Percentiles rank a stretch among this genome's conserved stretches.
These are phyloP conservation scores for Eucalyptus tenuipes DNA, from an alignment of 345 rosid species.

Conservation along the genomic window DNA sequence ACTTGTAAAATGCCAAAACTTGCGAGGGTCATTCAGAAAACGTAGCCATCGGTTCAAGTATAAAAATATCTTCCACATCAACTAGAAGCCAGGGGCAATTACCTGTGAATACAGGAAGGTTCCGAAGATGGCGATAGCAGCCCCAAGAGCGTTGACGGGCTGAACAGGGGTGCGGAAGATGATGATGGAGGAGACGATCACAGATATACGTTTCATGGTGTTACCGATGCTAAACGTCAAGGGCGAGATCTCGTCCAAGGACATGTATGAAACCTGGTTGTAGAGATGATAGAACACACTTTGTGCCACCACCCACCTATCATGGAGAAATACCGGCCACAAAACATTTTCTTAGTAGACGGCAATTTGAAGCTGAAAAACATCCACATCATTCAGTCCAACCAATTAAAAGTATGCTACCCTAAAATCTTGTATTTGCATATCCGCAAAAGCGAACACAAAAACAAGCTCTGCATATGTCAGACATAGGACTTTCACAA, in stretches of 20 bases:
- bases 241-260: conserved; percentile 91
- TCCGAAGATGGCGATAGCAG: conserved; percentile 92
- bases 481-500: not conserved
- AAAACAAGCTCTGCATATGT: not conserved
- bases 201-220: conserved; percentile 96
- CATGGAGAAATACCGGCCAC: not conserved
- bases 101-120: conserved; percentile 99
- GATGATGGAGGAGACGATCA: conserved; percentile 93
- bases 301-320: conserved; percentile 96
- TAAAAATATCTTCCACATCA: not conserved
- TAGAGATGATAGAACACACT: conserved; percentile 97
- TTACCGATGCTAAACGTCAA: conserved; percentile 95
- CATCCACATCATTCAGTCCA: not conserved
- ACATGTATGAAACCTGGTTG: conserved; percentile 98
- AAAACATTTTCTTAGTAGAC: not conserved
- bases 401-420: not conserved
- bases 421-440: not conserved
- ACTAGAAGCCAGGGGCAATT: not conserved
- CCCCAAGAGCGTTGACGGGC: conserved; percentile 89
- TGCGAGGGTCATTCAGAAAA: not conserved
- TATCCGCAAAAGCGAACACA: not conserved
- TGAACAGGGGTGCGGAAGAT: conserved; percentile 96
- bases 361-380: not conserved
- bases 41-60: not conserved
- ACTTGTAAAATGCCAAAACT: not conserved